Evolutionary conservation across 768 basidiomycete species (phyloP).

Genomic region (Phallus indusiatus): DNA sequence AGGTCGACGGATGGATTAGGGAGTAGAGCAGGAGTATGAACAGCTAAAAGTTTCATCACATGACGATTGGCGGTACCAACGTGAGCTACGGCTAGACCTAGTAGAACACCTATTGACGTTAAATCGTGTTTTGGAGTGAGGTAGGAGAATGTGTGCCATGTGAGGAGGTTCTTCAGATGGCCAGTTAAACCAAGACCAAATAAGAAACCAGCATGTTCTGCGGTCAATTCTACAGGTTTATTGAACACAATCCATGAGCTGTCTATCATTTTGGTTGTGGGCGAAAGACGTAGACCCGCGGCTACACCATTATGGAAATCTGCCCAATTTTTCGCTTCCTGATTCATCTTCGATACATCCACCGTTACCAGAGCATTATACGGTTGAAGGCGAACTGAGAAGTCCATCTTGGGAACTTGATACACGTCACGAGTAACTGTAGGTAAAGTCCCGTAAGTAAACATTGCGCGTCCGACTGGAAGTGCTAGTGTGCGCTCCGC

Average conservation of each 20-base stretch:
- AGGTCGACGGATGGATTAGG: conserved; percentile 81
- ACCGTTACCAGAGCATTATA: conserved; percentile 53
- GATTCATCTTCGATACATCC: conserved; percentile 61
- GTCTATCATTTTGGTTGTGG: conserved; percentile 66
- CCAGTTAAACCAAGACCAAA: conserved; percentile 88
- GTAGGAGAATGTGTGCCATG: conserved; percentile 94
- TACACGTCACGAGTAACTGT: conserved; percentile 73
- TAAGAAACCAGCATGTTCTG: conserved; percentile 95
- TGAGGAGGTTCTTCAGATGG: conserved; percentile 80
- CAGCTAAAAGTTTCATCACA: conserved; percentile 83
- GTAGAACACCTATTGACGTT: conserved; percentile 85
- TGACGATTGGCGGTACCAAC: conserved; percentile 78
- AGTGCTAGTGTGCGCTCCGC: conserved; percentile 85
- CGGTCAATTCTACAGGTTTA: conserved; percentile 80
- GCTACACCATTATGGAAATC: conserved; percentile 98
- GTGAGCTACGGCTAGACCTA: conserved; percentile 90
- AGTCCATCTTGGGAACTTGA: conserved; percentile 71
- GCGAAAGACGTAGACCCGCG: conserved; percentile 76
- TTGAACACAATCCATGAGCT: conserved; percentile 97
- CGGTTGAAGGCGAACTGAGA: conserved; percentile 63
- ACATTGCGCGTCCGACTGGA: conserved; percentile 84
- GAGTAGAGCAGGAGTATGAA: conserved; percentile 88
- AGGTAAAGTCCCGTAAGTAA: conserved; percentile 77
- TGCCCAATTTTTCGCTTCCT: conserved; percentile 80
- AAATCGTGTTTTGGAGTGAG: conserved; percentile 94